Evolutionary conservation across 805 yeast genomes (phyloP), one percentile per base, ranked within the genome.

Genomic region (Wickerhamomyces rabaulensis): DNA sequence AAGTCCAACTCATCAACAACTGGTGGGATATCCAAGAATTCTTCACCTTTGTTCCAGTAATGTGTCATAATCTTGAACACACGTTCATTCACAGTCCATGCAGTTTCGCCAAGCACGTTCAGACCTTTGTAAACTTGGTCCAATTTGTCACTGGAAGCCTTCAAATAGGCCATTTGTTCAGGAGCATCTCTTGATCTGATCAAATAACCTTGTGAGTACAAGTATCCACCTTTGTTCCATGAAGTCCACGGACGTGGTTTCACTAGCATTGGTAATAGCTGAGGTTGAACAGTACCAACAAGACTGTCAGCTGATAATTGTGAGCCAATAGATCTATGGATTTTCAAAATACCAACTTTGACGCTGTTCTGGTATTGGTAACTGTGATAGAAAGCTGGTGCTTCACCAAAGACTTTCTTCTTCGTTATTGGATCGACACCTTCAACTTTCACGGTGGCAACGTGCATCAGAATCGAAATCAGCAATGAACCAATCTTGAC

Each of bases 301-400:
- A 81, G 67, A 29, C 79, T 71, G 42, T 83, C 90, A 3, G 84
- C 80, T 9, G 88, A 82, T 43, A 94, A 65, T 56, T 78, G 80
- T 25, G 76, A 73, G 4, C 84, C 77, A 43, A 94, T 74, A 12
- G 77, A 73, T 51, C 79, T 78, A 64, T 94, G 97, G 9, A 88
- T 68, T 50, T 81, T 83, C 47, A 94, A 69, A 9, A 91, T 82
- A 39, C 99, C 99, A 23, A 89, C 67, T 58, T 83, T 84, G 49
- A 79, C 79, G 33, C 97, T 96, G 45, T 77, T 76, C 42, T 78
- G 76, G 57, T 84, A 89, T 64, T 88, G 95, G 64, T 87, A 91
- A 4, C 89, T 78, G 60, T 94, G 98, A 50, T 81, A 82, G 58
- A 94, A 86, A 0, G 98, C 98, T 2, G 97, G 96, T 8, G 90